Percentiles rank a stretch among this genome's conserved stretches.
Conservation (phyloP, 78 protist genomes). For the Planoprotostelium fungivorum region DNA sequence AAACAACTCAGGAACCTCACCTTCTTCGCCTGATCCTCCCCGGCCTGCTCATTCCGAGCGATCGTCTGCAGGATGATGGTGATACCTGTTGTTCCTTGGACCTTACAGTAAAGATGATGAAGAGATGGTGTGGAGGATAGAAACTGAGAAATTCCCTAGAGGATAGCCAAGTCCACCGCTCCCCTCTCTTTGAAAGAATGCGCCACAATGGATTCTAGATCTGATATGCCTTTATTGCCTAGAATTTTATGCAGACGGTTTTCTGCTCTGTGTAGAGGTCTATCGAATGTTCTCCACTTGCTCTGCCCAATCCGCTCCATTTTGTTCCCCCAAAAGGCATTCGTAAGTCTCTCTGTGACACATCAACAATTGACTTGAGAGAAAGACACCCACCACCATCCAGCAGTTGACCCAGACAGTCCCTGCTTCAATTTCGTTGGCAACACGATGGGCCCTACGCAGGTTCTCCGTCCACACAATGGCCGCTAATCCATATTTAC, state of each 20-base stretch:
- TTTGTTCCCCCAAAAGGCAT: conserved; percentile 56
- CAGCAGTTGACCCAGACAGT: conserved; percentile 91
- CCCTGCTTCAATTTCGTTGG: conserved; percentile 65
- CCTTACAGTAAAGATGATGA: too few species aligned
- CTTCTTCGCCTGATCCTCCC: too few species aligned
- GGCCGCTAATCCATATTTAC: conserved; percentile 81
- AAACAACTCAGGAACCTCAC: too few species aligned
- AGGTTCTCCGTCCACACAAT: conserved; percentile 74
- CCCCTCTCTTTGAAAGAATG: too few species aligned
- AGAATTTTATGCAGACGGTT: conserved; percentile 76
- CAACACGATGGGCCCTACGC: conserved; percentile 59
- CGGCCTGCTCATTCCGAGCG: too few species aligned
- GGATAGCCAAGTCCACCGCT: too few species aligned
- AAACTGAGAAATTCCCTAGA: too few species aligned
- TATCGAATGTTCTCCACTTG: conserved; percentile 75
- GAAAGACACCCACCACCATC: conserved; percentile 32
- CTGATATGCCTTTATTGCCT: too few species aligned
- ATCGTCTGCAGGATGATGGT: too few species aligned
- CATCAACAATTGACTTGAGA: not conserved
- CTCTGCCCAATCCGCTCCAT: conserved; percentile 85
- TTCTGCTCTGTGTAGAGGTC: conserved; percentile 79
- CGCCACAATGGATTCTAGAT: too few species aligned
- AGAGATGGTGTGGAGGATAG: too few species aligned
- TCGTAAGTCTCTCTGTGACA: conserved; percentile 20
- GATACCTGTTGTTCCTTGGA: too few species aligned